Conservation (phyloP, 2,329 filamentous ascomycete genomes). For the Penicillium olsonii region DNA sequence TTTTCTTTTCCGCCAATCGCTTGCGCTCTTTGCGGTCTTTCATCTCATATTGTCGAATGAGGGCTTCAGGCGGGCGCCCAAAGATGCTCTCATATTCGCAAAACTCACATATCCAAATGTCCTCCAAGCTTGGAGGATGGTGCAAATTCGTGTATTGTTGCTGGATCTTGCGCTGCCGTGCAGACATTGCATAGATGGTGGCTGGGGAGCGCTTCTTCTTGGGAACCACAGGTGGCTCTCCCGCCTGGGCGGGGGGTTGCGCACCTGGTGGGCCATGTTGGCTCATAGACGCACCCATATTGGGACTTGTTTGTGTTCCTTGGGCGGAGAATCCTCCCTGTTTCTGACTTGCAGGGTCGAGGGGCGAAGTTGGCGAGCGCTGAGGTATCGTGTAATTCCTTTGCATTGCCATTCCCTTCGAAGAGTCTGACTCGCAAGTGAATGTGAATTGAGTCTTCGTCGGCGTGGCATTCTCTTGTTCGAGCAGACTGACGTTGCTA, state of each 20-base stretch:
- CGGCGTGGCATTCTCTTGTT: constrained; percentile 67
- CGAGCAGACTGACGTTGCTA: constrained; percentile 76
- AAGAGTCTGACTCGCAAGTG: constrained; percentile 87
- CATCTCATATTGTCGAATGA: constrained; percentile 91
- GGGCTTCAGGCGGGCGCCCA: constrained; percentile 76
- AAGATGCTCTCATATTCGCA: constrained; percentile 98
- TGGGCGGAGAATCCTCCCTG: constrained; percentile 52
- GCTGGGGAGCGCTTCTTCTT: constrained; percentile 67
- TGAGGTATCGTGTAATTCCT: constrained; percentile 48
- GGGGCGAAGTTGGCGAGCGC: constrained; percentile 34
- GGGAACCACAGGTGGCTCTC: constrained; percentile 54
- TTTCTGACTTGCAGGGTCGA: constrained; percentile 35
- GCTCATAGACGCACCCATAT: constrained; percentile 41
- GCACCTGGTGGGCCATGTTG: constrained; percentile 27
- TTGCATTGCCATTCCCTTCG: constrained; percentile 76
- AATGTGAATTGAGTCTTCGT: constrained; percentile 93
- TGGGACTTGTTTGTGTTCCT: constrained; percentile 59
- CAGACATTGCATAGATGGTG: constrained; percentile 73
- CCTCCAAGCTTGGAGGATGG: constrained; percentile 68
- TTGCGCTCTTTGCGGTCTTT: constrained; percentile 86
- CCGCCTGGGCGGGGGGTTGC: constrained; percentile 33
- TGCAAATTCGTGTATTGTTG: constrained; percentile 76
- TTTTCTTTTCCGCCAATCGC: constrained; percentile 79
- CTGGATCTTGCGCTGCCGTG: constrained; percentile 73
- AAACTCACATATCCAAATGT: constrained; percentile 95